Evolutionary conservation across 2,329 filamentous ascomycete species (phyloP).

Genomic region (Zelopaecilomyces penicillatus): DNA sequence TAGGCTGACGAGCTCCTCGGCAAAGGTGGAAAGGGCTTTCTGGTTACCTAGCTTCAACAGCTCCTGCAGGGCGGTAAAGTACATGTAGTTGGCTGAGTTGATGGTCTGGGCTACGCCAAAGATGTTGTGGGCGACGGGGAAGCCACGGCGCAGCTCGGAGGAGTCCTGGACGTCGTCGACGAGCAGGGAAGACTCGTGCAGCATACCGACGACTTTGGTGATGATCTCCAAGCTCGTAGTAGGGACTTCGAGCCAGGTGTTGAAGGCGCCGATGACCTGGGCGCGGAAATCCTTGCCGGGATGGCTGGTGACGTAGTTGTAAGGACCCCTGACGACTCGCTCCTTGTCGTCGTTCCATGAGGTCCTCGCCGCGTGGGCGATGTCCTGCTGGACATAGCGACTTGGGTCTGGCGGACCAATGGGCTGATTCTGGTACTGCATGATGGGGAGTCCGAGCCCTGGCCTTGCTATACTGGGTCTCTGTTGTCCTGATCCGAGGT

Average conservation of each 20-base stretch:
- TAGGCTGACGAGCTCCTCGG: slow-evolving; percentile 75
- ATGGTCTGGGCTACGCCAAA: slow-evolving; percentile 84
- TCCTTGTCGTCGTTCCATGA: slow-evolving; percentile 70
- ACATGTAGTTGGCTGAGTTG: slow-evolving; percentile 84
- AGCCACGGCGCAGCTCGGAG: slow-evolving; percentile 65
- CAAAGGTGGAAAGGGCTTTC: slow-evolving; percentile 60
- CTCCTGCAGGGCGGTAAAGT: slow-evolving; percentile 72
- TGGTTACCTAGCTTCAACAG: slow-evolving; percentile 63
- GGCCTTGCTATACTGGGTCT: slow-evolving; percentile 2
- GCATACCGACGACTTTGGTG: slow-evolving; percentile 72
- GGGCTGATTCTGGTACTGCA: slow-evolving; percentile 26
- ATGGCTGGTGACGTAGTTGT: slow-evolving; percentile 69
- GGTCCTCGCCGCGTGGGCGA: slow-evolving; percentile 41
- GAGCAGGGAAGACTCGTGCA: slow-evolving; percentile 75
- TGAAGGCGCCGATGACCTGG: slow-evolving; percentile 73
- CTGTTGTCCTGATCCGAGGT: neutral
- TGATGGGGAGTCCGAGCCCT: slow-evolving; percentile 15
- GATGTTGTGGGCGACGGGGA: slow-evolving; percentile 75
- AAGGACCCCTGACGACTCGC: slow-evolving; percentile 67
- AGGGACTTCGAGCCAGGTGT: slow-evolving; percentile 70
- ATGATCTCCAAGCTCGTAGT: slow-evolving; percentile 62
- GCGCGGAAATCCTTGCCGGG: slow-evolving; percentile 80
- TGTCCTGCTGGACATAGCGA: slow-evolving; percentile 47
- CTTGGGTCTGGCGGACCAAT: slow-evolving; percentile 36
- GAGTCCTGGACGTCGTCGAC: slow-evolving; percentile 85